Evolutionary conservation across 2,329 filamentous ascomycete species (phyloP), one percentile per base, ranked within the genome.

Genomic region (Xylogone sp.): DNA sequence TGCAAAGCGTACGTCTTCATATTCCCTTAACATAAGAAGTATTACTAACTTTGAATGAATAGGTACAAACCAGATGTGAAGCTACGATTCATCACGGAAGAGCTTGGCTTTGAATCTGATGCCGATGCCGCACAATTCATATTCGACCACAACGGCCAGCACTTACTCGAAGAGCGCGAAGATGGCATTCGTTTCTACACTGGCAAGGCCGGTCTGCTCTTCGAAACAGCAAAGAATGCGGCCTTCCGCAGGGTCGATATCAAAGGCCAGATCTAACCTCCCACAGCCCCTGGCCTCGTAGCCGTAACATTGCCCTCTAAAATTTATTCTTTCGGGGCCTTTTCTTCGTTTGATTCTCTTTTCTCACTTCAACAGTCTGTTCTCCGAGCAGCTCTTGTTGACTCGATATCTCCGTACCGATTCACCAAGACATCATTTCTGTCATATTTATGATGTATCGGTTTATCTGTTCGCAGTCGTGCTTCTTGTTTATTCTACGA

Each of bases 21-120:
- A 42, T 20, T 42, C 21, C 46, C n/a, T 2, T 47, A 5, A 22
- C 21, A 18, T 42, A 42, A 22, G 24, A 43, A 21, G 16, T 7
- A n/a, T 20, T 63, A 62, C 80, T 87, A 73, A 87, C 67, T 19
- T 19, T 21, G 18, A 16, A 16, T 24, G 46, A 16, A 45, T 63
- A 99, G 94, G 66, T 97, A 96, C 76, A 96, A 96, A 75, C 89
- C 87, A 60, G 87, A 92, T 68, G 82, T 97, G 66, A 88, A 86
- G 64, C 80, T 97, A 59, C 87, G 90, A 59, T 97, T 96, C 74
- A 82, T 99, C 64, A 96, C 92, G 53, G 90, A 97, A 71, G 93
- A 97, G 72, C 87, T 99, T 64, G 91, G 89, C 47, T 99, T 99
- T 69, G 91, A 96, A 70, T 91, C 88, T 53, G 91, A 96, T 72